phyloP scores from a whole-genome alignment of 306 rosid species.

The Fragaria iinumae region DNA sequence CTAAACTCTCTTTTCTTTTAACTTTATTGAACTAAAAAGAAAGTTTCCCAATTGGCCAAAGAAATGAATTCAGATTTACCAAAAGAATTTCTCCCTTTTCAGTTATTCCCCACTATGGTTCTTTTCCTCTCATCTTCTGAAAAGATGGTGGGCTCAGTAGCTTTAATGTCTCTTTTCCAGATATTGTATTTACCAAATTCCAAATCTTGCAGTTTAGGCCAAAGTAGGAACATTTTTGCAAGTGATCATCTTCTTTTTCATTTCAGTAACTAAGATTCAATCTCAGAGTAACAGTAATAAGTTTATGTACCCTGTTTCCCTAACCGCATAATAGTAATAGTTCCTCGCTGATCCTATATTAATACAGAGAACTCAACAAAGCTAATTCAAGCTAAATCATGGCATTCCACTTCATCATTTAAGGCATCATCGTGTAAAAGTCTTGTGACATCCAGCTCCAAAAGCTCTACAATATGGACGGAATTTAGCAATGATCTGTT shows the following conservation, averaged over 20 bases:
- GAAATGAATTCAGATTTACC: neutral
- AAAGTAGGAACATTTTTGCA: slow-evolving; percentile 11
- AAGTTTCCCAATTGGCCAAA: neutral
- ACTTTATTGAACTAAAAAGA: slow-evolving; percentile 9
- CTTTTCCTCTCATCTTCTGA: slow-evolving; percentile 12
- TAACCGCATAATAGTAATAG: neutral
- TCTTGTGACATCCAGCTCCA: slow-evolving; percentile 60
- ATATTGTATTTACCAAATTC: neutral
- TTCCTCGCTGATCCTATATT: slow-evolving; percentile 16
- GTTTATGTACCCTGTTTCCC: neutral
- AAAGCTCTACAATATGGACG: slow-evolving; percentile 60
- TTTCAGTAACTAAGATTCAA: neutral
- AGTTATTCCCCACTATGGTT: slow-evolving; percentile 3
- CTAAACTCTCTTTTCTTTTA: neutral
- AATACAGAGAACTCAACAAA: slow-evolving; percentile 86
- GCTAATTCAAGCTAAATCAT: slow-evolving; percentile 73
- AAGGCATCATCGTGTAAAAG: slow-evolving; percentile 84
- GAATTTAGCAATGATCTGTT: slow-evolving; percentile 79
- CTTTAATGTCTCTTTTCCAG: slow-evolving; percentile 7
- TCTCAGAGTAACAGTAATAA: neutral
- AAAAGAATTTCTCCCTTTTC: slow-evolving; percentile 15
- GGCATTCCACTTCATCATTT: slow-evolving; percentile 62
- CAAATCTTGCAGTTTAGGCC: neutral
- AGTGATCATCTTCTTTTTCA: slow-evolving; percentile 9
- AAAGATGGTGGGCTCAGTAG: slow-evolving; percentile 9